Base-by-base conservation (phyloP, 2,329 filamentous ascomycete species). In the Hirsutella thompsonii region DNA sequence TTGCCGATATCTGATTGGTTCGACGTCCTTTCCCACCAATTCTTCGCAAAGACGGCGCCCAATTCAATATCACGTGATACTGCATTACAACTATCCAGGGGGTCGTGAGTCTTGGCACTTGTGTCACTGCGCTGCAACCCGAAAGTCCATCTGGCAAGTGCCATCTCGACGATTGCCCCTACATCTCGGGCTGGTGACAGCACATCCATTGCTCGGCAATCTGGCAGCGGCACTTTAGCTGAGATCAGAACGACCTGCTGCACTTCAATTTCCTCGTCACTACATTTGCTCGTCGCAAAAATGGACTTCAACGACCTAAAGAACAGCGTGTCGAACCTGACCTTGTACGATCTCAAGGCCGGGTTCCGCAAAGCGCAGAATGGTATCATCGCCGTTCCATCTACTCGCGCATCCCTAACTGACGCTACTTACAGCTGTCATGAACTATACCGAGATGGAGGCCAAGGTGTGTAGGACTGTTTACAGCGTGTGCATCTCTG, bases 401-500 rank as follows among this genome's bases (percentile, higher is more conserved):
- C 18, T 13, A 4, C 5, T 38, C 30, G 35, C 39, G 23, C 36
- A 42, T 42, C 37, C 46, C 40, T 42, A 34, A 21, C 59, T 66
- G 45, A 65, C 50, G 29, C 23, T 36, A 39, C 39, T n/a, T 18
- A 41, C 47, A 94, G 88, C 88, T 50, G 88, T 94, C 45, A 94
- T 95, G 89, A 95, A 94, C 67, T 94, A 90, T 63, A 94, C 89
- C 34, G 89, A 95, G 59, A 90, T 92, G 84, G 86, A 93, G 66
- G 62, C 75, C 36, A 79, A 79, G 72, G 74, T 78, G 23, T 4
- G 10, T 10, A 48, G 36, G 55, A 54, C 37, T 32, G 32, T 40
- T 14, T 37, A 11, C 23, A 6, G 23, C 23, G 23, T 26, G 11
- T 6, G 23, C 23, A 6, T 26, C 23, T 6, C 11, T 11, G 11